Evolutionary conservation across 2,329 filamentous ascomycete species (phyloP).

Genomic region (Paraconiothyrium sp.): DNA sequence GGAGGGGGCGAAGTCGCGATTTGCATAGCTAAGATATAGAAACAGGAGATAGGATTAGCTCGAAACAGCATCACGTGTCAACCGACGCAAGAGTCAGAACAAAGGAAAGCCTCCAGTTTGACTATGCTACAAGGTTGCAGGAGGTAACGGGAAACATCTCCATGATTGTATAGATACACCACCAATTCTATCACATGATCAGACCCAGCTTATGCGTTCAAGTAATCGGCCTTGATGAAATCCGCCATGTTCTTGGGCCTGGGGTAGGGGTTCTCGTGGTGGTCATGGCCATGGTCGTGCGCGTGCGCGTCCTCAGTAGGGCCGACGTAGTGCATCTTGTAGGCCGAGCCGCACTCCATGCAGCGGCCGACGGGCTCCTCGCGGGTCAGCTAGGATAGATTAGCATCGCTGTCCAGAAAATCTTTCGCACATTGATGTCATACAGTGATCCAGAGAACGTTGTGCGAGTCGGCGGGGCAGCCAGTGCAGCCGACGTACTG

Average conservation of each 20-base stretch:
- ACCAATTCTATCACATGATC: constrained; percentile 26
- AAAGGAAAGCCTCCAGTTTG: constrained; percentile 33
- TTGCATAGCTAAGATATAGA: constrained; percentile 9
- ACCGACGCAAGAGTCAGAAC: constrained; percentile 10
- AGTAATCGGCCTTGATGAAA: constrained; percentile 94
- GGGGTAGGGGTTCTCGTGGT: constrained; percentile 64
- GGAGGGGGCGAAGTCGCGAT: not conserved
- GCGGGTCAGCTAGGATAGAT: constrained; percentile 73
- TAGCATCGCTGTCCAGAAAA: not conserved
- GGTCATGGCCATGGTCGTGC: constrained; percentile 62
- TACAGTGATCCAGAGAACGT: constrained; percentile 90
- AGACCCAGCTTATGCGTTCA: constrained; percentile 63
- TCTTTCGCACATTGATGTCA: constrained; percentile 39
- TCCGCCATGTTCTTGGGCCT: constrained; percentile 93
- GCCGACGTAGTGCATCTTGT: constrained; percentile 98
- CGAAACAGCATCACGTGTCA: constrained; percentile 11
- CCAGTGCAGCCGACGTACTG: constrained; percentile 98
- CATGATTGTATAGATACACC: constrained; percentile 42
- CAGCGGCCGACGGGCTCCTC: constrained; percentile 94
- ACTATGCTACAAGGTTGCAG: constrained; percentile 47
- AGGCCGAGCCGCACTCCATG: constrained; percentile 93
- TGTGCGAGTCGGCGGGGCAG: constrained; percentile 89
- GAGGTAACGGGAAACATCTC: constrained; percentile 14
- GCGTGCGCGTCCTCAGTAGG: constrained; percentile 76
- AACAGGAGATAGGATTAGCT: constrained; percentile 13